Percentiles rank a stretch among this genome's conserved stretches.
These are phyloP conservation scores for Cystobasidium sp. DNA, from an alignment of 1,284 basidiomycete species.

Conservation along the genomic window DNA sequence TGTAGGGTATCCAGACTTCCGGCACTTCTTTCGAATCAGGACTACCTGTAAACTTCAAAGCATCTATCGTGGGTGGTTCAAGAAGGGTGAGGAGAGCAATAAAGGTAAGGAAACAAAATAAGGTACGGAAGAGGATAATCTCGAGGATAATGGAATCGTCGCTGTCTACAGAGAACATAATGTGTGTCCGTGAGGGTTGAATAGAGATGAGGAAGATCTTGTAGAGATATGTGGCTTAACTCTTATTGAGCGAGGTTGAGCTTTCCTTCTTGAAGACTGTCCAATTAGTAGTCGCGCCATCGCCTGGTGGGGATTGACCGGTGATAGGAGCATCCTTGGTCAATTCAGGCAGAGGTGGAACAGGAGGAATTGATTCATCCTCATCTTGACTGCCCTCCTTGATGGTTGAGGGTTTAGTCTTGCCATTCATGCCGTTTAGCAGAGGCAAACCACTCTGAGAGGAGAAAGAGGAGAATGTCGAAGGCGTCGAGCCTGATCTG, in stretches of 20 bases:
- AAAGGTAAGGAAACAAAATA: no score
- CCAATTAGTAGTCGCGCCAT: slow-evolving; percentile 23
- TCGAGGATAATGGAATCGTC: no score
- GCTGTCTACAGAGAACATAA: no score
- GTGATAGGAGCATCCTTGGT: slow-evolving; percentile 10
- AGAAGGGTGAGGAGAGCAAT: no score
- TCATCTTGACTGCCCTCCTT: slow-evolving; percentile 29
- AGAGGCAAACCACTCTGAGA: slow-evolving; percentile 28
- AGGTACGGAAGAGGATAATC: no score
- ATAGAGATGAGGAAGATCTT: neutral
- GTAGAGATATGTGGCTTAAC: neutral
- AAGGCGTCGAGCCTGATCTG: slow-evolving; percentile 42
- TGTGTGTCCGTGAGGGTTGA: neutral
- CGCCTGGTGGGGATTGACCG: neutral
- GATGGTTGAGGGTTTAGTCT: slow-evolving; percentile 15
- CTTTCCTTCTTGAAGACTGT: slow-evolving; percentile 34
- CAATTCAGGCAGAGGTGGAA: slow-evolving; percentile 35
- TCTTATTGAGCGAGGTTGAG: slow-evolving; percentile 28
- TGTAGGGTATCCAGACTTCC: no score
- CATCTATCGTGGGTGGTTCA: no score
- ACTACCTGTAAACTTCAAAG: no score
- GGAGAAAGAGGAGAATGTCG: slow-evolving; percentile 27
- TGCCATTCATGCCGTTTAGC: neutral
- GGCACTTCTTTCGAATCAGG: no score
- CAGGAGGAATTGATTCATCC: slow-evolving; percentile 29